Conservation (phyloP, 345 rosid species). For the Punica granatum region DNA sequence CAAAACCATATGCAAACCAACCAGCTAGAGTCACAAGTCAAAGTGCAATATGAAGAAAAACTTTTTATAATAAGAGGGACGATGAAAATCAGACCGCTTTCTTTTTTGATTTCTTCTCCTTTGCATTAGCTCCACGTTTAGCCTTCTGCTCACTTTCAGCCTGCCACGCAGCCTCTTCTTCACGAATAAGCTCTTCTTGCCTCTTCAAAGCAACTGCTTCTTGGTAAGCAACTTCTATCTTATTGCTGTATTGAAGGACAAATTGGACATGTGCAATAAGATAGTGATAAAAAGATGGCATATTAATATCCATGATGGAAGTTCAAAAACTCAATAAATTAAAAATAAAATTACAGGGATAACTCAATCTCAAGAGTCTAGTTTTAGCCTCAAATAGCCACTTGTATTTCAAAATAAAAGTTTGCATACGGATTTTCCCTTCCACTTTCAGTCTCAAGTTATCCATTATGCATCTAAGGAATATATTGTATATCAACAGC, state of each 20-base stretch:
- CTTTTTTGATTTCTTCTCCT: conserved; percentile 86
- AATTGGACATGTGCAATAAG: background rate
- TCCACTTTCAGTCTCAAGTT: background rate
- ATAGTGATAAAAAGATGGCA: background rate
- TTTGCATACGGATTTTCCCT: background rate
- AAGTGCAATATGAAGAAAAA: background rate
- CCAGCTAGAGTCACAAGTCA: background rate
- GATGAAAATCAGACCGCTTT: conserved; percentile 49
- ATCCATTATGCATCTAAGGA: background rate
- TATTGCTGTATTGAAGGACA: conserved; percentile 39
- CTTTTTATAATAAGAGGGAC: background rate
- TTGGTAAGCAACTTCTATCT: conserved; percentile 87
- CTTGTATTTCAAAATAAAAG: background rate
- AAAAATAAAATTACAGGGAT: too few species aligned
- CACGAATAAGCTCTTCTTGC: conserved; percentile 96
- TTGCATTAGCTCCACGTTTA: conserved; percentile 57
- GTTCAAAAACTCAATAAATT: background rate
- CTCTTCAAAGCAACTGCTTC: conserved; percentile 87
- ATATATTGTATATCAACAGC: background rate
- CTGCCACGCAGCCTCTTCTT: conserved; percentile 83
- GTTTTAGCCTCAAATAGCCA: background rate
- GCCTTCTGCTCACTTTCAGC: conserved; percentile 80
- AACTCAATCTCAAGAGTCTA: background rate
- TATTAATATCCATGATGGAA: background rate
- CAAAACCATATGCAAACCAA: background rate